These are phyloP conservation scores for Tetrahymena thermophila DNA, from an alignment of 73 alveolate species.

Conservation along the genomic window DNA sequence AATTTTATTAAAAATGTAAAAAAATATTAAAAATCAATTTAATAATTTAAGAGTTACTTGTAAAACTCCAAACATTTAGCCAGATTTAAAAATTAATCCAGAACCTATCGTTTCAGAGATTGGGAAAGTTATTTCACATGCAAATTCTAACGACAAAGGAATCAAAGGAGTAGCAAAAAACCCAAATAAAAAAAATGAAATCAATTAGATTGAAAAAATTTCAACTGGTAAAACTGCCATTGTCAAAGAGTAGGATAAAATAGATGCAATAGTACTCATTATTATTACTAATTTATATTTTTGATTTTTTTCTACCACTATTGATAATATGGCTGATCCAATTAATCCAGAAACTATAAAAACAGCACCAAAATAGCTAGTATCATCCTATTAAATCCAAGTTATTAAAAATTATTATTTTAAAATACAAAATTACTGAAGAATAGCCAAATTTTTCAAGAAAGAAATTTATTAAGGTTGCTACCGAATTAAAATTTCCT, in stretches of 20 bases:
- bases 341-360: slow-evolving; percentile 60
- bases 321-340: slow-evolving; percentile 52
- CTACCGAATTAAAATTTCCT: slow-evolving; percentile 52
- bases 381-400: slow-evolving; percentile 8
- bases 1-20: neutral
- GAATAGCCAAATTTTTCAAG: slow-evolving; percentile 46
- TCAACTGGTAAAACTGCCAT: neutral
- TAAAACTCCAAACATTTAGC: slow-evolving; percentile 63
- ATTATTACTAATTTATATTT: slow-evolving; percentile 41
- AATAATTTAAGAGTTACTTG: neutral
- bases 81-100: slow-evolving; percentile 70
- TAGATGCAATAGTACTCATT: neutral
- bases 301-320: slow-evolving; percentile 37
- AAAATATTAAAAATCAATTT: neutral
- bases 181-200: slow-evolving; percentile 53
- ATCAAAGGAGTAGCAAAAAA: slow-evolving; percentile 65
- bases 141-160: slow-evolving; percentile 66
- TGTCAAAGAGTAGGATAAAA: slow-evolving; percentile 6
- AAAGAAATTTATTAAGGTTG: slow-evolving; percentile 45
- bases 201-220: slow-evolving; percentile 1
- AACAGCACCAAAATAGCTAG: slow-evolving; percentile 59
- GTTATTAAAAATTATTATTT: neutral
- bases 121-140: slow-evolving; percentile 82
- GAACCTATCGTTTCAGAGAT: slow-evolving; percentile 74
- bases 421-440: neutral